Evolutionary conservation across 2,329 filamentous ascomycete genomes (phyloP).

Genomic region (Aspergillus nomiae): DNA sequence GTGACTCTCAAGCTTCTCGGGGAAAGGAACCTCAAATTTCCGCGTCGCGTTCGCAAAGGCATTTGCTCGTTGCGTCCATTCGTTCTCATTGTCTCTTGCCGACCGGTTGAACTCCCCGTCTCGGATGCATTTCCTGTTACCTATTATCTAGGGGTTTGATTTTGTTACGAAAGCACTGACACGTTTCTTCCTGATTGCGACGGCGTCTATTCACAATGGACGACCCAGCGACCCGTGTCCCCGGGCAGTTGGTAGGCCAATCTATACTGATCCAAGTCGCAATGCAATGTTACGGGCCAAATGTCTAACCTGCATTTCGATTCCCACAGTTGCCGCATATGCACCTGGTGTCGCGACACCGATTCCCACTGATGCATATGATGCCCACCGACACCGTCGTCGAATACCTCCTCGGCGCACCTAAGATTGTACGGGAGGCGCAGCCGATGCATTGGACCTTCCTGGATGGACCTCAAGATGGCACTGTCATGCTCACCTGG

Average conservation of each 20-base stretch:
- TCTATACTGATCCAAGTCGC: constrained; percentile 11
- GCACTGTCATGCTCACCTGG: constrained; percentile 83
- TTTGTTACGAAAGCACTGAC: constrained; percentile 18
- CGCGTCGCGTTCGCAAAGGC: constrained; percentile 35
- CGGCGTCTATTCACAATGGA: constrained; percentile 41
- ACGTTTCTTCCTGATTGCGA: constrained; percentile 12
- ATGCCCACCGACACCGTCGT: constrained; percentile 76
- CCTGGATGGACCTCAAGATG: constrained; percentile 78
- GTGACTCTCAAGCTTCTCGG: constrained; percentile 8
- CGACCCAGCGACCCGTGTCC: constrained; percentile 49
- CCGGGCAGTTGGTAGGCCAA: constrained; percentile 46
- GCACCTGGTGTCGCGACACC: constrained; percentile 81
- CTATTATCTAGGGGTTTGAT: not conserved
- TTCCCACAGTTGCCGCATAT: constrained; percentile 74
- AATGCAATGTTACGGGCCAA: not conserved
- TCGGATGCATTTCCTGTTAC: constrained; percentile 16
- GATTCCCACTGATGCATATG: constrained; percentile 73
- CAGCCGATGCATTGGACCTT: constrained; percentile 94
- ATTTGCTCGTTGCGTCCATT: not conserved
- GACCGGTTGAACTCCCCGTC: constrained; percentile 1
- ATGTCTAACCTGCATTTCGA: constrained; percentile 17
- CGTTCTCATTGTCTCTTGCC: not conserved
- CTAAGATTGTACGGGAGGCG: constrained; percentile 79
- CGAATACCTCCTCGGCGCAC: constrained; percentile 79
- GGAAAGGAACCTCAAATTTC: constrained; percentile 35